Base-by-base conservation (phyloP, 257 asterid genomes). In the Marsdenia floribunda region DNA sequence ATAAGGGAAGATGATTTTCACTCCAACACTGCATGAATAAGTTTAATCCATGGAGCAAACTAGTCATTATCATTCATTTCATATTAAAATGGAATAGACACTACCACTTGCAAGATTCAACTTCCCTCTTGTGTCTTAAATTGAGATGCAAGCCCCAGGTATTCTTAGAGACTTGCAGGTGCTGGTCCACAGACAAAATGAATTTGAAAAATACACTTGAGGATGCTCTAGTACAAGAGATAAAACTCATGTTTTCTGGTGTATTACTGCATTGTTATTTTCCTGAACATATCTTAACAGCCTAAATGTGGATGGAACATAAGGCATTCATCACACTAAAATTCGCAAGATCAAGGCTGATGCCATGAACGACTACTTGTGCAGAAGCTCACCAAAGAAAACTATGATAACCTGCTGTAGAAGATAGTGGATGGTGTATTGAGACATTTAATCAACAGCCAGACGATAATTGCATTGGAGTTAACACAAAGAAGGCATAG, bases 361-460 rank as follows among this genome's bases (percentile, higher is more conserved):
- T 37, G 21, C 37, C 77, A 71, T 49, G 13, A 55, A 21, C 49
- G 19, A 24, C 75, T 18, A 68, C 74, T 68, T 54, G 14, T 63
- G 52, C 58, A 40, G 38, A 46, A 46, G 50, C 52, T 16, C 33
- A 49, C 16, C 47, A 5, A 18, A 4, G 33, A 50, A 76, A 61
- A 46, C 53, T 26, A 46, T 70, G 47, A 58, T 21, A 70, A 47
- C 37, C 65, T 22, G 64, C 71, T 54, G 70, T 46, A 37, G 44
- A 77, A 63, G 38, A 70, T 50, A 29, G 2, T 29, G n/a, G 46
- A 71, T 64, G 42, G 22, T 47, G 52, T 52, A 44, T 75, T 29
- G 40, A 16, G 53, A 55, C 26, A 29, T 24, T 57, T 19, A 47
- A 73, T 65, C 80, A 69, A 69, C 73, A 71, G 22, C 47, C 16